Conservation (phyloP, 116 monocot species). For the Trichopus zeylanicus region DNA sequence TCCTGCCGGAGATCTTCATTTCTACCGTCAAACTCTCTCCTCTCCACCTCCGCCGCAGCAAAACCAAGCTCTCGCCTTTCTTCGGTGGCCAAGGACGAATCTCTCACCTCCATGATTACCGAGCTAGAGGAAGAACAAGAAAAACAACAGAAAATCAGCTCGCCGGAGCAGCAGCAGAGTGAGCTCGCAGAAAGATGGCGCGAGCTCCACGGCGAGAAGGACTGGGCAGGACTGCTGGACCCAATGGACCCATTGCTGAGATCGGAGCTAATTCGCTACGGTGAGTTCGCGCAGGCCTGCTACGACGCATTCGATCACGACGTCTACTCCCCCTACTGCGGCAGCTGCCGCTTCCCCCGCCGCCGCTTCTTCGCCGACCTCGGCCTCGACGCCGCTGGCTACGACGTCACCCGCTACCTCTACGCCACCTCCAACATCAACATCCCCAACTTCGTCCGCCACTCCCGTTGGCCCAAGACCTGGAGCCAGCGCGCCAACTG, state of each 20-base stretch:
- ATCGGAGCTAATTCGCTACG: constrained; percentile 45
- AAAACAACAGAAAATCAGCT: too few species aligned
- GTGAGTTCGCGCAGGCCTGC: constrained; percentile 52
- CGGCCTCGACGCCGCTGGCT: constrained; percentile 20
- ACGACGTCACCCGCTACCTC: constrained; percentile 32
- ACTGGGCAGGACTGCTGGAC: constrained; percentile 31
- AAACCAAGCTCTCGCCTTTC: too few species aligned
- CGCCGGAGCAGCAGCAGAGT: too few species aligned
- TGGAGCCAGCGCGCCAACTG: constrained; percentile 51
- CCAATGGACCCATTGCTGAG: constrained; percentile 52
- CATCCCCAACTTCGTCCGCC: constrained; percentile 32
- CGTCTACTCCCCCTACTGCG: constrained; percentile 24
- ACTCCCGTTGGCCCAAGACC: constrained; percentile 16
- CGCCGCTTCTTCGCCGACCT: constrained; percentile 17
- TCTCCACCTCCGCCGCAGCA: too few species aligned
- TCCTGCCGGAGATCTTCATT: too few species aligned
- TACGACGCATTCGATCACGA: constrained; percentile 57
- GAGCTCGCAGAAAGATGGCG: too few species aligned
- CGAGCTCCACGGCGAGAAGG: constrained; percentile 36
- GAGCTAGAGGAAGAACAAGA: too few species aligned
- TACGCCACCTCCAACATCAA: constrained; percentile 42
- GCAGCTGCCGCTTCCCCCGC: constrained; percentile 25
- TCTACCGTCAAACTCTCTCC: too few species aligned
- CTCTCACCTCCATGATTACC: too few species aligned
- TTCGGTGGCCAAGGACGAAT: too few species aligned